Base-by-base conservation (phyloP, 1,139 yeast species). In the Suhomyces wounanorum region DNA sequence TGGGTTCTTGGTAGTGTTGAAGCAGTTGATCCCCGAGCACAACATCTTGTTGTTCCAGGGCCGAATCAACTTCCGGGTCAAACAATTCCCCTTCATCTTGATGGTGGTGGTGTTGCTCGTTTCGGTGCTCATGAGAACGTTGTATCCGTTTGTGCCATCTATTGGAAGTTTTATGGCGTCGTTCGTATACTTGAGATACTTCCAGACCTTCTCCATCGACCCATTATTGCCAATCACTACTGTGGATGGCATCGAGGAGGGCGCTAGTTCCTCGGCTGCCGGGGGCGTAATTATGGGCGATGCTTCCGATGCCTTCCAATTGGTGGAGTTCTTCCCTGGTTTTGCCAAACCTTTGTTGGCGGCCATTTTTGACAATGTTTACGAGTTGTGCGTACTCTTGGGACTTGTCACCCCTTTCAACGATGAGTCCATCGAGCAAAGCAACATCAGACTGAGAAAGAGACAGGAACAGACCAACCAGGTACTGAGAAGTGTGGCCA, bases 1-100 rank as follows among this genome's bases (percentile, higher is more conserved):
- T 62, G 94, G 90, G 3, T 87, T 89, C 59, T 71, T 91, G 52
- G 96, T 92, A 35, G 95, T 91, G 8, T 82, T 90, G 65, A 91
- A 90, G 67, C 97, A 92, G 67, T 74, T 89, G 59, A 83, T 89
- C 31, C 97, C 97, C 6, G 97, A 92, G 64, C 96, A 90, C 63
- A 85, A 89, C 50, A 79, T 90, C 50, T 81, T 82, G 26, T 69
- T 91, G 40, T 83, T 87, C 63, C 78, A 82, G 50, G 85, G 90
- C 0, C 64, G 78, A 23, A 67, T 87, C 52, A 83, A 85, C 59
- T 78, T 87, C 55, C 79, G 96, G 57, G 83, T 85, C 49, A 85
- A 89, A 67, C 87, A 89, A 55, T 66, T 89, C 41, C 95, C 96
- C 11, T 82, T 89, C 58, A 76, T 87, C 3, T 66, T 81, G 23